Evolutionary conservation across 495 filamentous ascomycete species (phyloP).

Genomic region (Trichocladium antarcticum): DNA sequence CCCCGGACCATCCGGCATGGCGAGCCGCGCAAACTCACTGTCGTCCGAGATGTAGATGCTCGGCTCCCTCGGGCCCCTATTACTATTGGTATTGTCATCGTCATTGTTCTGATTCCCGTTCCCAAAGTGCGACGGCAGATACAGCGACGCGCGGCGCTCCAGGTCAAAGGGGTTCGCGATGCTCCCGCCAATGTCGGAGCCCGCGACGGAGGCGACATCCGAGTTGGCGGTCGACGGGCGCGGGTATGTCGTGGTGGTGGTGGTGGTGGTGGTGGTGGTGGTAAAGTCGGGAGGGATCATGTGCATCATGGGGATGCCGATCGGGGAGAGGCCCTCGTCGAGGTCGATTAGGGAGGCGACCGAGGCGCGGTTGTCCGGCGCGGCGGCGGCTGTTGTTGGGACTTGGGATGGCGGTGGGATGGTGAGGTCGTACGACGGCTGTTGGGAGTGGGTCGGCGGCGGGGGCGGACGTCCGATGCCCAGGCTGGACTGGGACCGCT

Average conservation of each 20-base stretch:
- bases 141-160: constrained; percentile 43
- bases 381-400: neutral
- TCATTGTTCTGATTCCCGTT: too few relatives aligned
- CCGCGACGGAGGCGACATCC: constrained; percentile 36
- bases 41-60: constrained; percentile 45
- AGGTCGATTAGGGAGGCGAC: constrained; percentile 42
- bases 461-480: constrained; percentile 34
- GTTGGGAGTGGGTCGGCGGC: constrained; percentile 38
- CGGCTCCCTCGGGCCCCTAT: constrained; percentile 29
- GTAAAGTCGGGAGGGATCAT: constrained; percentile 25
- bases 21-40: constrained; percentile 29
- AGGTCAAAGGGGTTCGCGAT: constrained; percentile 44
- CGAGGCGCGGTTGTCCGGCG: constrained; percentile 30
- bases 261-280: too few relatives aligned
- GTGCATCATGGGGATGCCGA: too few relatives aligned
- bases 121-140: constrained; percentile 26
- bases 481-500: constrained; percentile 6
- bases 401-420: neutral
- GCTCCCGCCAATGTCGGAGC: constrained; percentile 38
- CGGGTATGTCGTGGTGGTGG: too few relatives aligned
- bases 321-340: constrained; percentile 36
- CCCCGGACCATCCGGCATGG: neutral
- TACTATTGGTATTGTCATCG: too few relatives aligned
- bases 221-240: constrained; percentile 46
- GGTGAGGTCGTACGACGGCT: constrained; percentile 27